A percentile compares a stretch with the other conserved stretches of the same genome.
These are phyloP conservation scores for Ensete ventricosum DNA, from an alignment of 176 grass and related monocot species.

Conservation along the genomic window DNA sequence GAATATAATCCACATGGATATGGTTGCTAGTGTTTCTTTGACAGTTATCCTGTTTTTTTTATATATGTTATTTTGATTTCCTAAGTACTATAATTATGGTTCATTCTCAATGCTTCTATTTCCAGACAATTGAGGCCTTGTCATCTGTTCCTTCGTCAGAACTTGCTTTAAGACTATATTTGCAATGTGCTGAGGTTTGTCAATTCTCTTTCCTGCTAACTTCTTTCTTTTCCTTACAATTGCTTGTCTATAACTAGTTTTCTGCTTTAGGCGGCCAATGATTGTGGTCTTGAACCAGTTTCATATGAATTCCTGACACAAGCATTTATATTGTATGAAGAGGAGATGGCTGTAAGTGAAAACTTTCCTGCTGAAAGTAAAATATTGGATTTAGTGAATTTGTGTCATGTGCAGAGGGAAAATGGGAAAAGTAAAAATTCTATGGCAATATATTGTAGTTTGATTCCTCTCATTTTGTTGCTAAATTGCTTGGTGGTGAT, in stretches of 20 bases:
- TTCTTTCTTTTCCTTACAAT: conserved; percentile 9
- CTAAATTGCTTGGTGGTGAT: background rate
- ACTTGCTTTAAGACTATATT: conserved; percentile 57
- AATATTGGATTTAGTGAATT: background rate
- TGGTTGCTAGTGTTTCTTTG: background rate
- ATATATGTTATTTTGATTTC: background rate
- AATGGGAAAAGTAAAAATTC: background rate
- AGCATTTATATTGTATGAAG: conserved; percentile 97
- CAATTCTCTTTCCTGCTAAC: conserved; percentile 9
- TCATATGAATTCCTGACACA: conserved; percentile 98
- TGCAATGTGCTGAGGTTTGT: conserved; percentile 74
- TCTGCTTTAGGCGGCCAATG: conserved; percentile 74
- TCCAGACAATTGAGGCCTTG: conserved; percentile 64
- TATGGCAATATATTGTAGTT: too few relatives aligned
- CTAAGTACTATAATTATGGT: background rate
- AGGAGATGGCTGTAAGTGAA: conserved; percentile 70
- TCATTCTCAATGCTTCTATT: conserved; percentile 3
- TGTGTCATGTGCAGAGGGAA: background rate
- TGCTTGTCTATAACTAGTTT: conserved; percentile 10
- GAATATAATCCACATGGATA: background rate
- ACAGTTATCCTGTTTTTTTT: background rate
- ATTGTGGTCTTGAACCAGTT: conserved; percentile 88
- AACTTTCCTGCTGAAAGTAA: background rate
- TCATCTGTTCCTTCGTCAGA: conserved; percentile 58
- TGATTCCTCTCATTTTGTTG: background rate